A percentile compares a stretch with the other conserved stretches of the same genome.
Evolutionary conservation across 192 early-diverging fungal species (phyloP).

Genomic region (Umbelopsis sp.): DNA sequence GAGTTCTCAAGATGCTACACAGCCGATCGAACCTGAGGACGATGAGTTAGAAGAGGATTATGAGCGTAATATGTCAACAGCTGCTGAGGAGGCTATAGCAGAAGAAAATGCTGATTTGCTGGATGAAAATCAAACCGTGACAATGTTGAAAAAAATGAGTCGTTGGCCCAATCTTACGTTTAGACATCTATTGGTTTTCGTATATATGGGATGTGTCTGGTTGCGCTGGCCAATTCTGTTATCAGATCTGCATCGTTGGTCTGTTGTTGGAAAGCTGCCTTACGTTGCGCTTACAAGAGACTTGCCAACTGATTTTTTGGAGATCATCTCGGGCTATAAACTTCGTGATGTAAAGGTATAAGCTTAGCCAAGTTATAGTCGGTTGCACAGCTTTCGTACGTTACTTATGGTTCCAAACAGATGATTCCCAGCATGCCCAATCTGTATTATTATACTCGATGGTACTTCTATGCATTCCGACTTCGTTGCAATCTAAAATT

Average conservation of each 20-base stretch:
- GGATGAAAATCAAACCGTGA: background rate
- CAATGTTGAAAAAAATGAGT: background rate
- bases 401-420: background rate
- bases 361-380: background rate
- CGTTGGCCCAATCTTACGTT: background rate
- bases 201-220: slow-evolving; percentile 30
- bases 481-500: background rate
- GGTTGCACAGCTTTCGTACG: background rate
- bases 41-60: slow-evolving; percentile 15
- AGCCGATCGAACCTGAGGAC: background rate
- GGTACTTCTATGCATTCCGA: background rate
- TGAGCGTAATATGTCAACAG: background rate
- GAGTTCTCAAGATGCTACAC: background rate
- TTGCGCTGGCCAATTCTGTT: slow-evolving; percentile 29
- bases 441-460: background rate
- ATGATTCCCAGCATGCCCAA: background rate
- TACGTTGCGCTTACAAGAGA: slow-evolving; percentile 16
- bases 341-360: background rate
- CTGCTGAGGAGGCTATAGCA: background rate
- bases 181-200: slow-evolving; percentile 11
- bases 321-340: background rate
- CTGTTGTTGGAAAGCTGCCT: slow-evolving; percentile 18
- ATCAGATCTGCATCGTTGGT: slow-evolving; percentile 31
- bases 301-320: slow-evolving; percentile 14
- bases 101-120: background rate